Conservation (phyloP, 495 filamentous ascomycete genomes). For the Hypoxylon subgilvum region DNA sequence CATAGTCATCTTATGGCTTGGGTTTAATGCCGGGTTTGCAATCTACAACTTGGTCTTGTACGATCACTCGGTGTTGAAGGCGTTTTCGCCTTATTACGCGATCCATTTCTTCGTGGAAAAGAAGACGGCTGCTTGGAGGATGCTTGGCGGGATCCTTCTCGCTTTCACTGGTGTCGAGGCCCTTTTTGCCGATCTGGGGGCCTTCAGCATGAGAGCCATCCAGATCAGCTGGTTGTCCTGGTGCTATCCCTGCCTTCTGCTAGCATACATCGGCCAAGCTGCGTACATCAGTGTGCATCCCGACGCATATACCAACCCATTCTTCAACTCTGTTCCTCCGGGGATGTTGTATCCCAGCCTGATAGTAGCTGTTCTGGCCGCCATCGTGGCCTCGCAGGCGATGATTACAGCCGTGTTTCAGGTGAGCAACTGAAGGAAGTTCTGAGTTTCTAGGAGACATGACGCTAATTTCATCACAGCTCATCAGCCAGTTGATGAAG, state of each 20-base stretch:
- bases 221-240: constrained; percentile 70
- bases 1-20: constrained; percentile 75
- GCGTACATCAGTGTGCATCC: constrained; percentile 69
- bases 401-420: constrained; percentile 76
- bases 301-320: constrained; percentile 70
- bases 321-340: constrained; percentile 70
- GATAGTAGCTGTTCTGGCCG: constrained; percentile 69
- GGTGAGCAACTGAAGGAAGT: constrained; percentile 7
- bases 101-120: constrained; percentile 67
- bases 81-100: constrained; percentile 71
- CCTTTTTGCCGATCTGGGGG: constrained; percentile 75
- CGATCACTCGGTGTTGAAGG: constrained; percentile 70
- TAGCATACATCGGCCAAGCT: constrained; percentile 77
- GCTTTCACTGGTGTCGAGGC: constrained; percentile 79
- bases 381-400: constrained; percentile 77
- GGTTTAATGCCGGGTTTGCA: constrained; percentile 69
- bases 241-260: constrained; percentile 69
- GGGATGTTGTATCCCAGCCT: constrained; percentile 71
- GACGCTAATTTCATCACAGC: constrained; percentile 43
- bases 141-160: constrained; percentile 71
- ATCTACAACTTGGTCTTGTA: constrained; percentile 72
- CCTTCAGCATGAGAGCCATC: constrained; percentile 66
- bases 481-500: constrained; percentile 75
- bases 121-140: constrained; percentile 66
- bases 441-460: background rate